A percentile compares a stretch with the other conserved stretches of the same genome.
These are phyloP conservation scores for Lactarius vividus DNA, from an alignment of 768 basidiomycete species.

Conservation along the genomic window DNA sequence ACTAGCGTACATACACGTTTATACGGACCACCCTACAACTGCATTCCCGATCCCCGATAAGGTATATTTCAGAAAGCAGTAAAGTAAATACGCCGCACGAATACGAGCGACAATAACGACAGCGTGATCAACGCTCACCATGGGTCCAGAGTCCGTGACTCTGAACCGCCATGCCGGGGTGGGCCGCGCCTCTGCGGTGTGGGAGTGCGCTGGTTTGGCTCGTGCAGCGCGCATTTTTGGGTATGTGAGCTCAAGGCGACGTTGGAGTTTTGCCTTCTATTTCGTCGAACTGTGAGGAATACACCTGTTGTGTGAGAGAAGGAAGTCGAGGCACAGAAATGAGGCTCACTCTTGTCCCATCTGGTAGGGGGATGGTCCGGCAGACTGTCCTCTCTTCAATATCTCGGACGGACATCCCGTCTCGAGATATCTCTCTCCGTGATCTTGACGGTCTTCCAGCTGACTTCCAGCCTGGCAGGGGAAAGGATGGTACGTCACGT, in stretches of 20 bases:
- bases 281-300: constrained; percentile 59
- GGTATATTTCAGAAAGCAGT: constrained; percentile 9
- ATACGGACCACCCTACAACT: constrained; percentile 9
- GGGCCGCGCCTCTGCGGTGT: constrained; percentile 23
- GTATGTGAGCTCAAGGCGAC: constrained; percentile 60
- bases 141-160: constrained; percentile 17
- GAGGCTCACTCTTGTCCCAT: constrained; percentile 61
- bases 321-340: neutral
- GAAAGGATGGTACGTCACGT: constrained; percentile 63
- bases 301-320: constrained; percentile 10
- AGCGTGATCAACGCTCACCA: constrained; percentile 14
- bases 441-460: constrained; percentile 60
- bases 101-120: constrained; percentile 3
- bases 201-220: constrained; percentile 21
- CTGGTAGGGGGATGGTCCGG: constrained; percentile 67
- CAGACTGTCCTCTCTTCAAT: constrained; percentile 60
- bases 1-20: constrained; percentile 21
- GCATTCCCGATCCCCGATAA: constrained; percentile 13
- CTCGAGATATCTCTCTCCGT: constrained; percentile 57
- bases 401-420: constrained; percentile 59
- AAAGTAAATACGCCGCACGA: constrained; percentile 6
- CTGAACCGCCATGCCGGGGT: constrained; percentile 17
- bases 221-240: constrained; percentile 38
- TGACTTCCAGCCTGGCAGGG: constrained; percentile 54
- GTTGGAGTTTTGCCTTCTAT: constrained; percentile 66